Evolutionary conservation across 345 rosid species (phyloP).

Genomic region (Mangifera indica): DNA sequence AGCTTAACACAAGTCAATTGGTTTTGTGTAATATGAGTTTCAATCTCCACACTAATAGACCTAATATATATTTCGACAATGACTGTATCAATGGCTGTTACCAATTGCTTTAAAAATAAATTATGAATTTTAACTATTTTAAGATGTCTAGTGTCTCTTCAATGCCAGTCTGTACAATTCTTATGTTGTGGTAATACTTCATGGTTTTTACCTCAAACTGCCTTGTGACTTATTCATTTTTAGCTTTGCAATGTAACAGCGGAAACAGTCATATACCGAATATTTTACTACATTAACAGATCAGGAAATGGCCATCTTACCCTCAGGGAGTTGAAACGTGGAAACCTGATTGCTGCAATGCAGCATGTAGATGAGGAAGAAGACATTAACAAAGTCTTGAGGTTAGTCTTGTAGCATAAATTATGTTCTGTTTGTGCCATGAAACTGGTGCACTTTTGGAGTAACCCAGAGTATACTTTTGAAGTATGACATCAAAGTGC

Average conservation of each 20-base stretch:
- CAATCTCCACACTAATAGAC: too few species aligned
- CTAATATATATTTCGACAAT: too few species aligned
- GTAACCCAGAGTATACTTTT: not conserved
- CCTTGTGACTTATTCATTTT: constrained; percentile 15
- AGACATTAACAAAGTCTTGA: constrained; percentile 92
- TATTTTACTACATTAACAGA: constrained; percentile 91
- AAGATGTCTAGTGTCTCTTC: constrained; percentile 2
- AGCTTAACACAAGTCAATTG: too few species aligned
- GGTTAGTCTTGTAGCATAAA: constrained; percentile 37
- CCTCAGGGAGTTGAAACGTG: constrained; percentile 90
- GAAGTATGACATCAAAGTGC: not conserved
- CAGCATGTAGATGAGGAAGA: constrained; percentile 97
- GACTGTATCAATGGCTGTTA: not conserved
- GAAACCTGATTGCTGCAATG: constrained; percentile 84
- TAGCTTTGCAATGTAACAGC: constrained; percentile 52
- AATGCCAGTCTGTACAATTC: not conserved
- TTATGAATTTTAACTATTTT: not conserved
- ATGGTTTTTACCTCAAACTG: not conserved
- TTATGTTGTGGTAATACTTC: not conserved
- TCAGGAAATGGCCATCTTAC: constrained; percentile 81
- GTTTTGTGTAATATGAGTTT: too few species aligned
- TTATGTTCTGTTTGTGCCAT: not conserved
- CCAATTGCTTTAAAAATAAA: not conserved
- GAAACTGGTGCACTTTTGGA: constrained; percentile 1
- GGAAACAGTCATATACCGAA: constrained; percentile 97